These are phyloP conservation scores for Pseudocercospora eumusae DNA, from an alignment of 2,329 filamentous ascomycete species.

Conservation along the genomic window DNA sequence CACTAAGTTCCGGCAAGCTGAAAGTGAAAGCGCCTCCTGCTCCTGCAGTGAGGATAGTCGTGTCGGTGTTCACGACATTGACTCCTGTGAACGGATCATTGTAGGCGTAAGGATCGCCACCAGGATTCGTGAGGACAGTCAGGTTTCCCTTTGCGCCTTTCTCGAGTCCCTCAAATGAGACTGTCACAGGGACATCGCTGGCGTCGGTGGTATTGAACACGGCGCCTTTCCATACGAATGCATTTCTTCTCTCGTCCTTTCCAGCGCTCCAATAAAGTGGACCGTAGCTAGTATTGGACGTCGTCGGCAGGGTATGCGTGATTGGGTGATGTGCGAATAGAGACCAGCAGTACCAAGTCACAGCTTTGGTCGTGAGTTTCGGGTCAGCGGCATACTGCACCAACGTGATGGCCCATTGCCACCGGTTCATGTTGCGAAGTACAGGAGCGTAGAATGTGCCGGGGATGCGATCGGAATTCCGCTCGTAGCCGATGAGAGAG, in stretches of 20 bases:
- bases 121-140: slow-evolving; percentile 47
- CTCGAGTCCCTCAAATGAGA: slow-evolving; percentile 43
- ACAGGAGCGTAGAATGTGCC: slow-evolving; percentile 48
- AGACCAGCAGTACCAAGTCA: slow-evolving; percentile 41
- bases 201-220: slow-evolving; percentile 51
- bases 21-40: slow-evolving; percentile 55
- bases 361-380: slow-evolving; percentile 35
- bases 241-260: slow-evolving; percentile 40
- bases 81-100: slow-evolving; percentile 39
- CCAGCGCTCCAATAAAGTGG: slow-evolving; percentile 53
- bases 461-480: slow-evolving; percentile 62
- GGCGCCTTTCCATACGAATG: slow-evolving; percentile 49
- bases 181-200: slow-evolving; percentile 36
- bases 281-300: slow-evolving; percentile 33
- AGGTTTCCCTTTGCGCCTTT: slow-evolving; percentile 41
- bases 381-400: slow-evolving; percentile 47
- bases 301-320: slow-evolving; percentile 48
- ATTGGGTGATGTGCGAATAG: slow-evolving; percentile 49
- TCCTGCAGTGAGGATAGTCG: slow-evolving; percentile 46
- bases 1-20: slow-evolving; percentile 56
- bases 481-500: slow-evolving; percentile 65
- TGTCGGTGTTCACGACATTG: slow-evolving; percentile 54
- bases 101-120: slow-evolving; percentile 32
- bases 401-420: slow-evolving; percentile 42
- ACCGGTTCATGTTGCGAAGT: slow-evolving; percentile 36